phyloP scores from a whole-genome alignment of 371 early-diverging fungal genomes.

The Rhizopus delemar region DNA sequence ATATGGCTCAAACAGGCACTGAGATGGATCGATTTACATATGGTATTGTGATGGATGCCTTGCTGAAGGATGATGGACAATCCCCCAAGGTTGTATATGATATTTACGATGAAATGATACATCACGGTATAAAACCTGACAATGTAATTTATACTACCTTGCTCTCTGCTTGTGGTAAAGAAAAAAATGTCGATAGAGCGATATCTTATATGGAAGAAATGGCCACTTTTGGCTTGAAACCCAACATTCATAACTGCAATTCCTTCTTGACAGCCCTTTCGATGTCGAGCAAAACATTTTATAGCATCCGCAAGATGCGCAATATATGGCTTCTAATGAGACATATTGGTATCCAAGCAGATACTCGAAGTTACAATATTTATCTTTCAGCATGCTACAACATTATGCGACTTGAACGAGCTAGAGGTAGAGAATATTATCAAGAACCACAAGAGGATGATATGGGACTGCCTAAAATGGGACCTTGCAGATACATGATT shows the following conservation, averaged over 20 bases:
- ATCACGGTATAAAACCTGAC: conserved; percentile 29
- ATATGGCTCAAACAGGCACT: conserved; percentile 28
- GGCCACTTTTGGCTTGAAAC: conserved; percentile 24
- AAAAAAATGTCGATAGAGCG: conserved; percentile 26
- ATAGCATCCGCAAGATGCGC: not conserved
- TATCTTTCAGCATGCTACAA: conserved; percentile 30
- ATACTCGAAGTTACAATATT: conserved; percentile 42
- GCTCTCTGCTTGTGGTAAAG: conserved; percentile 26
- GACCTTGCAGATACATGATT: conserved; percentile 1
- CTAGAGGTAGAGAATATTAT: not conserved
- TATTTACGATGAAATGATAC: conserved; percentile 40
- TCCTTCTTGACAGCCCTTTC: conserved; percentile 31
- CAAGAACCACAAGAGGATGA: conserved; percentile 1
- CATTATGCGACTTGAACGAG: conserved; percentile 5
- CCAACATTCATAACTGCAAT: conserved; percentile 43
- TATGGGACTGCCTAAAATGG: not conserved
- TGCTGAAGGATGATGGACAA: conserved; percentile 32
- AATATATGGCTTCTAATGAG: conserved; percentile 20
- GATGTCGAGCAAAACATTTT: not conserved
- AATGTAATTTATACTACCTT: conserved; percentile 34
- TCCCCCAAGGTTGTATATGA: conserved; percentile 31
- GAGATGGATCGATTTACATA: conserved; percentile 37
- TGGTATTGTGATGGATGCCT: conserved; percentile 39
- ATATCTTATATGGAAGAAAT: conserved; percentile 37
- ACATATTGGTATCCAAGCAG: conserved; percentile 25